Evolutionary conservation across 371 early-diverging fungal species (phyloP), one percentile per base, ranked within the genome.

Genomic region (Apophysomyces sp.): DNA sequence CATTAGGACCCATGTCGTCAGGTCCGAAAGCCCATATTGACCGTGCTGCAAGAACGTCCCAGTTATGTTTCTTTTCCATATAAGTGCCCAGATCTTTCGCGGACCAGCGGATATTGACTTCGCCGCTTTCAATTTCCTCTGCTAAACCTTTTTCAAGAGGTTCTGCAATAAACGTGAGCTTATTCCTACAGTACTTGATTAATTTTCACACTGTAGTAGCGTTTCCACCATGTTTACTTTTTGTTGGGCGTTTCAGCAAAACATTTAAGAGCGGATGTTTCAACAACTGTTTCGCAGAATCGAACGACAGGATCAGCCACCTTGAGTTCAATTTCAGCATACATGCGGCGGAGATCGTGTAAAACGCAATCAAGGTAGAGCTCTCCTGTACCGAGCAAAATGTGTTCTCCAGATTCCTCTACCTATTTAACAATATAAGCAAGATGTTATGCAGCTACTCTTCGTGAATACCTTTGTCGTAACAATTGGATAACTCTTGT

Each of bases 1-100:
- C 81, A 71, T 97, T 98, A 31, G 98, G 94, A 0, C 96, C 96
- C 70, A 85, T 83, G 57, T 90, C 90, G 40, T 92, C 93, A 2
- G 98, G 98, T 2, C 99, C 98, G 83, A 99, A 98, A 21, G 96
- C 97, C 98, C 98, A 98, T 49, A 98, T 90, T 56, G 92, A 93
- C 39, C 97, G 86, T 7, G 93, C 78, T 3, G 97, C 96, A 56
- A 98, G 74, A 7, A 95, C 80, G 84, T 99, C 98, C 98, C 98
- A 99, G 11, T 84, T 83, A 67, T 96, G 94, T 34, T 92, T 92
- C 59, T 86, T 71, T 66, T 89, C 86, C 60, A 98, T 93, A 69
- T 81, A 85, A 39, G 88, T 82, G 39, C 88, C 94, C 11, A 96
- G 66, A 55, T 89, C 82, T 63, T 89, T 88, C 49, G 83, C 78